A percentile compares a stretch with the other conserved stretches of the same genome.
Conservation (phyloP, 768 basidiomycete species). For the Clathrus columnatus region DNA sequence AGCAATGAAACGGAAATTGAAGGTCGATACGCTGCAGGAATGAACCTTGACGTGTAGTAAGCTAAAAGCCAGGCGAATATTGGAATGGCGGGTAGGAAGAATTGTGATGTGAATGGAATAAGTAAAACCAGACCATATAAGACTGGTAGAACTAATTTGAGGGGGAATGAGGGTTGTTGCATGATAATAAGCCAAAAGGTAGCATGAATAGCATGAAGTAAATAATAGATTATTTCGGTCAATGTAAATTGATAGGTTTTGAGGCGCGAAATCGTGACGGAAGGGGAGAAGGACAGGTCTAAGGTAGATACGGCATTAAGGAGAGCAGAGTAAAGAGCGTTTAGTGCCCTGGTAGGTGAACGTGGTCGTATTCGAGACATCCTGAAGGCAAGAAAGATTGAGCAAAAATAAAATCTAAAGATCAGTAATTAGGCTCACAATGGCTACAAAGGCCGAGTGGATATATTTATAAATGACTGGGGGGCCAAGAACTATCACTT, state of each 20-base stretch:
- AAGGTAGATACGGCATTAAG: slow-evolving; percentile 55
- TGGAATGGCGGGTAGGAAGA: slow-evolving; percentile 83
- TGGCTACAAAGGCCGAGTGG: neutral
- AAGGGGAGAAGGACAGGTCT: slow-evolving; percentile 70
- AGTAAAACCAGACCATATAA: slow-evolving; percentile 62
- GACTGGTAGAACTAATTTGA: slow-evolving; percentile 70
- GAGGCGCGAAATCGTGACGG: slow-evolving; percentile 53
- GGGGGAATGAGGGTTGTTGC: slow-evolving; percentile 57
- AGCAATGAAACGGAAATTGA: slow-evolving; percentile 85
- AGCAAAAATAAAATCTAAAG: neutral
- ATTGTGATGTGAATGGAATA: slow-evolving; percentile 81
- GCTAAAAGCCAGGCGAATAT: slow-evolving; percentile 79
- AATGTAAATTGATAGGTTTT: slow-evolving; percentile 45
- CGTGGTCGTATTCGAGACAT: slow-evolving; percentile 9
- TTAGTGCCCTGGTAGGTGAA: slow-evolving; percentile 6
- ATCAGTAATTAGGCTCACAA: neutral
- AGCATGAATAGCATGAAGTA: slow-evolving; percentile 52
- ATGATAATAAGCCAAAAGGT: slow-evolving; percentile 68
- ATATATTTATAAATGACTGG: neutral
- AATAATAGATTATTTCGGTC: slow-evolving; percentile 51
- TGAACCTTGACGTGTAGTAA: slow-evolving; percentile 82
- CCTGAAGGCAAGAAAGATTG: neutral
- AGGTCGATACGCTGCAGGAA: slow-evolving; percentile 69
- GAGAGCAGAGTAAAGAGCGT: slow-evolving; percentile 36
- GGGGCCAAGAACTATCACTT: neutral